These are phyloP conservation scores for Pterocarpus macrocarpus DNA, from an alignment of 306 rosid genomes.

Conservation along the genomic window DNA sequence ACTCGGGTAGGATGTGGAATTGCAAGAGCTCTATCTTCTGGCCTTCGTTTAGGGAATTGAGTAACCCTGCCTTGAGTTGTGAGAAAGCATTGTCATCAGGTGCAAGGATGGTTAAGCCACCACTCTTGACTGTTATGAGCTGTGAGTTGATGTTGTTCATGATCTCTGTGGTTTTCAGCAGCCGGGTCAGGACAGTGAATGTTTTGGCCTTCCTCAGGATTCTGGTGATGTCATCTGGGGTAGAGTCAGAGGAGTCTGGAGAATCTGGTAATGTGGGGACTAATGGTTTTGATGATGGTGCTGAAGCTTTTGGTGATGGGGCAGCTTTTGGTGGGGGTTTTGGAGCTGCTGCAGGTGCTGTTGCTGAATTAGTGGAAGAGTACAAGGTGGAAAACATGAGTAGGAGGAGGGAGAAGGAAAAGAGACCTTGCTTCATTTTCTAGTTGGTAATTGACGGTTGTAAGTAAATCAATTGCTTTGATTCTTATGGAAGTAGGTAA, in stretches of 20 bases:
- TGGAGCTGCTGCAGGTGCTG: conserved; percentile 31
- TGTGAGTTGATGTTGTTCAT: conserved; percentile 49
- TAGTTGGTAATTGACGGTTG: not conserved
- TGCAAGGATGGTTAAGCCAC: conserved; percentile 45
- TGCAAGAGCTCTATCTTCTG: conserved; percentile 53
- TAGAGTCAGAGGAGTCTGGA: conserved; percentile 41
- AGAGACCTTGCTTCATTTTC: conserved; percentile 41
- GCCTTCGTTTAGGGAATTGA: conserved; percentile 43
- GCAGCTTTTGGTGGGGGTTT: conserved; percentile 30
- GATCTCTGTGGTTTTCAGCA: conserved; percentile 49
- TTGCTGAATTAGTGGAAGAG: conserved; percentile 32
- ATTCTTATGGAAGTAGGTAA: not conserved
- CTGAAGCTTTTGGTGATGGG: conserved; percentile 19
- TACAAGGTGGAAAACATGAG: conserved; percentile 20
- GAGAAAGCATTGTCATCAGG: conserved; percentile 50
- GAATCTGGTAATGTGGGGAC: conserved; percentile 48
- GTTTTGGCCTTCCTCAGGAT: conserved; percentile 53
- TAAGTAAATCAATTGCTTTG: not conserved
- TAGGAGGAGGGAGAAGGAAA: conserved; percentile 38
- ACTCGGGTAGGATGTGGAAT: conserved; percentile 51
- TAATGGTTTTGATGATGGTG: conserved; percentile 48
- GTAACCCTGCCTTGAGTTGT: conserved; percentile 49
- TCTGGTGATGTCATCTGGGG: conserved; percentile 46
- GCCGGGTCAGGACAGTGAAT: conserved; percentile 41
- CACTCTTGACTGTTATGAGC: conserved; percentile 38